Evolutionary conservation across 2,329 filamentous ascomycete genomes (phyloP).

Genomic region (Cladophialophora carrionii): DNA sequence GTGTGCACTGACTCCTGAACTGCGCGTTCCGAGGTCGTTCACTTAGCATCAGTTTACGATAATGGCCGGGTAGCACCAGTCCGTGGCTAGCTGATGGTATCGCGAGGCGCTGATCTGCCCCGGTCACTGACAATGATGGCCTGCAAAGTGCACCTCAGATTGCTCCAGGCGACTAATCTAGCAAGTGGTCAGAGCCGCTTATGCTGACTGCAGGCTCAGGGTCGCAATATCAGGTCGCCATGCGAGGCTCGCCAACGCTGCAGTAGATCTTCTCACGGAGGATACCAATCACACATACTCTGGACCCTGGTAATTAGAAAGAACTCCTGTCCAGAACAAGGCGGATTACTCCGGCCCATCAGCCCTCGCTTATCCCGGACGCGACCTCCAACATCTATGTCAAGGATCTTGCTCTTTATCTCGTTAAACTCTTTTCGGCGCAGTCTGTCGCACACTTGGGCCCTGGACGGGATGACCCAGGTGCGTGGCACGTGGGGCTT

Average conservation of each 20-base stretch:
- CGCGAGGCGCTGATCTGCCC: not conserved
- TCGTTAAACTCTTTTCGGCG: slow-evolving; percentile 1
- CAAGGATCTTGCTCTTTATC: not conserved
- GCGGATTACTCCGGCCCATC: slow-evolving; percentile 9
- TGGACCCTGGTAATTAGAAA: not conserved
- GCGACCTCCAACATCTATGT: not conserved
- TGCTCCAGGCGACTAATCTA: not conserved
- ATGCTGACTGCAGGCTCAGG: not conserved
- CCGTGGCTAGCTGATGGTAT: not conserved
- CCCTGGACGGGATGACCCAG: not conserved
- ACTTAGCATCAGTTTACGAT: not conserved
- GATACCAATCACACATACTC: not conserved
- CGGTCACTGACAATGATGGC: not conserved
- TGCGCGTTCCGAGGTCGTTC: not conserved
- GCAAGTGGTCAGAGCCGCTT: not conserved
- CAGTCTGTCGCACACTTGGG: not conserved
- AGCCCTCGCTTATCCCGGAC: slow-evolving; percentile 3
- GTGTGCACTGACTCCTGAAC: not conserved
- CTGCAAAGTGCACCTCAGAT: not conserved
- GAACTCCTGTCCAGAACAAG: not conserved
- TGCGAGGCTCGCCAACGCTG: not conserved
- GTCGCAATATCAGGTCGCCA: slow-evolving; percentile 3
- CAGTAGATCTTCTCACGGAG: not conserved
- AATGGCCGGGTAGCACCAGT: not conserved
- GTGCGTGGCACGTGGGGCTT: not conserved